Base-by-base conservation (phyloP, 768 basidiomycete species). In the Paxillus ammoniavirescens region DNA sequence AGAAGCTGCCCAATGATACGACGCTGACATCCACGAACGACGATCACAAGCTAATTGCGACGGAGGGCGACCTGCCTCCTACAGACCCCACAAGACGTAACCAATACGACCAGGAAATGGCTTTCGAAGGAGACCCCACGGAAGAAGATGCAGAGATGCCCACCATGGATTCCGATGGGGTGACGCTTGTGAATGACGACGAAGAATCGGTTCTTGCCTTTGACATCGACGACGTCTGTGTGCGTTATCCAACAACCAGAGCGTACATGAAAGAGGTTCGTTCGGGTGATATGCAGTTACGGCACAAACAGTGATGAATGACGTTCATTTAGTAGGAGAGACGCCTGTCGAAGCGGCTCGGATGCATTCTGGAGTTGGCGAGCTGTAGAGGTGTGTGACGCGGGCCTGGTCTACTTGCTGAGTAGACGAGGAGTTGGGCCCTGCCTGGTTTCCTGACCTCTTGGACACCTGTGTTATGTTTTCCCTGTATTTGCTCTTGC, bases 261-360 rank as follows among this genome's bases (percentile, higher is more conserved):
- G 58, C 59, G 21, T 28, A 36, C 5, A 53, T 65, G 49, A 69
- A 67, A 49, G 48, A 60, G 67, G 67, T 69, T 31, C 23, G 69
- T 61, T 37, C 5, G 23, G 26, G 9, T 33, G 10, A n/a, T 26
- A 37, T 49, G 8, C 18, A 35, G 38, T 38, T 42, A 33, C 15
- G 26, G 35, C 35, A 35, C n/a, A 21, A n/a, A 36, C 28, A 12
- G 23, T 48, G 40, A 40, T 23, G 30, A 18, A 8, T 48, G 35
- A 30, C 41, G 17, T 15, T 12, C 33, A 41, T 33, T 35, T 38
- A 71, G 70, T 72, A 71, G 71, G 67, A 68, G 41, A 70, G 66
- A 49, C 56, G 50, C 44, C 43, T 58, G 12, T 42, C 44, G 28
- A 42, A 42, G 33, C 36, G 31, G 14, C 12, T 44, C 28, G 40